These are phyloP conservation scores for Trichoderma reesei DNA, from an alignment of 495 filamentous ascomycete species.

Conservation along the genomic window DNA sequence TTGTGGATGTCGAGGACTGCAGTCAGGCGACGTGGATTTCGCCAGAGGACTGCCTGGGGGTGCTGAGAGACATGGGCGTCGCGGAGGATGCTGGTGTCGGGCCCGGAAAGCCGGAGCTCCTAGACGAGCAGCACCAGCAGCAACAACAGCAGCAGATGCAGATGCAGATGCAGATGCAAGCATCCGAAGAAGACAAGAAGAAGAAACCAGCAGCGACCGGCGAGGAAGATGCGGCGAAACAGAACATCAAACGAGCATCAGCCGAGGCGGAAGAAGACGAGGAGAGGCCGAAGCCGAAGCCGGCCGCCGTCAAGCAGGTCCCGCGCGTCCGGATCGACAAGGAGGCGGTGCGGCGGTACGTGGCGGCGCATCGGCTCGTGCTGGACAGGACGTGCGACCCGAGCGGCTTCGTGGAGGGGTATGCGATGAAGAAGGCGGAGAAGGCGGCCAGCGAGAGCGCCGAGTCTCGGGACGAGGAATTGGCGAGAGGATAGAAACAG, in stretches of 20 bases:
- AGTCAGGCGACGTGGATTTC: constrained; percentile 62
- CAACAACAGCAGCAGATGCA: constrained; percentile 19
- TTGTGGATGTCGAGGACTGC: constrained; percentile 32
- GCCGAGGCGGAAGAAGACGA: constrained; percentile 11
- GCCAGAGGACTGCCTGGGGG: constrained; percentile 70
- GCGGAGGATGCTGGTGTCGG: constrained; percentile 47
- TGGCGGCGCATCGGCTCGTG: constrained; percentile 33
- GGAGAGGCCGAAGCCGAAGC: constrained; percentile 16
- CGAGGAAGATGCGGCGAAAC: constrained; percentile 11
- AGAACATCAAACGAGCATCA: constrained; percentile 4
- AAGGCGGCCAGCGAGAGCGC: constrained; percentile 9
- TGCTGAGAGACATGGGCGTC: constrained; percentile 68
- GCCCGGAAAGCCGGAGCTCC: constrained; percentile 29
- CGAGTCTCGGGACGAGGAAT: background rate
- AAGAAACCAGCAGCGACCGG: constrained; percentile 12
- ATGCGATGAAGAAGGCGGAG: constrained; percentile 24
- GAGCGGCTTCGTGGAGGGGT: constrained; percentile 45
- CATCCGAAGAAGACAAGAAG: constrained; percentile 11
- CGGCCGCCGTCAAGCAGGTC: constrained; percentile 19
- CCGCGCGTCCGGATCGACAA: constrained; percentile 45
- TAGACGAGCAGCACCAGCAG: constrained; percentile 15
- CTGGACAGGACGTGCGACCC: constrained; percentile 44
- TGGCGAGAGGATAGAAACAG: background rate
- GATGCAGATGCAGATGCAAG: constrained; percentile 9
- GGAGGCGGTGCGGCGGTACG: constrained; percentile 45